Evolutionary conservation across 2,329 filamentous ascomycete genomes (phyloP).

Genomic region (Pseudogymnoascus pannorum): DNA sequence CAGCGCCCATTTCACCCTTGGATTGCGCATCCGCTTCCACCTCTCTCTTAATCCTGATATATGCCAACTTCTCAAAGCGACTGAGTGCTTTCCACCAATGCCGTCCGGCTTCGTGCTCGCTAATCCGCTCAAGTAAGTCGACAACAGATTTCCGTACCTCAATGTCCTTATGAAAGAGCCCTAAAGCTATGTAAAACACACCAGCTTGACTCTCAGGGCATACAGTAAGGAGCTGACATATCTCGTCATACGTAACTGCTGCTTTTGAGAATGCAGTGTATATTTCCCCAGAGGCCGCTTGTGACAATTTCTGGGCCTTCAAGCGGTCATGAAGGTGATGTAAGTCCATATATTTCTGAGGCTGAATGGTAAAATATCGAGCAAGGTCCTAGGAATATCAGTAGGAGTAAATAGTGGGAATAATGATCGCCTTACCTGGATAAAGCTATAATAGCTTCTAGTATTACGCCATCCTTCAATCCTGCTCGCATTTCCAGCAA

Average conservation of each 20-base stretch:
- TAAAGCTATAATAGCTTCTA: constrained; percentile 89
- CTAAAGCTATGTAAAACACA: constrained; percentile 83
- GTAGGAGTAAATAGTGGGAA: background rate
- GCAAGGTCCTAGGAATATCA: background rate
- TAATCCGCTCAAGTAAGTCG: constrained; percentile 73
- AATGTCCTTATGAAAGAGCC: constrained; percentile 80
- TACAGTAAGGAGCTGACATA: constrained; percentile 74
- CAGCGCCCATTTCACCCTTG: background rate
- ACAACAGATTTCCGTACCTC: constrained; percentile 73
- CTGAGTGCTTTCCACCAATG: constrained; percentile 89
- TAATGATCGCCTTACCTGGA: constrained; percentile 54
- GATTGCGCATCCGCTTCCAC: constrained; percentile 40
- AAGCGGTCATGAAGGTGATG: constrained; percentile 90
- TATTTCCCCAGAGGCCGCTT: constrained; percentile 71
- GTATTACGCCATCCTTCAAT: constrained; percentile 98
- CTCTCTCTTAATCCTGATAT: constrained; percentile 68
- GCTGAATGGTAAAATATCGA: background rate
- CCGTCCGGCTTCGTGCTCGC: constrained; percentile 79
- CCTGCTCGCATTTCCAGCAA: constrained; percentile 83
- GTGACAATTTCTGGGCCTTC: constrained; percentile 69
- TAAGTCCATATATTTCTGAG: constrained; percentile 70
- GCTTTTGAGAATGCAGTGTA: constrained; percentile 73
- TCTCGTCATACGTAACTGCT: constrained; percentile 74
- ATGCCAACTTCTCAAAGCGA: constrained; percentile 81
- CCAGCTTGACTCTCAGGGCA: constrained; percentile 81